Percentiles rank a stretch among this genome's conserved stretches.
These are phyloP conservation scores for Neckera pumila DNA, from an alignment of 225 moss, liverwort and hornwort genomes.

Conservation along the genomic window DNA sequence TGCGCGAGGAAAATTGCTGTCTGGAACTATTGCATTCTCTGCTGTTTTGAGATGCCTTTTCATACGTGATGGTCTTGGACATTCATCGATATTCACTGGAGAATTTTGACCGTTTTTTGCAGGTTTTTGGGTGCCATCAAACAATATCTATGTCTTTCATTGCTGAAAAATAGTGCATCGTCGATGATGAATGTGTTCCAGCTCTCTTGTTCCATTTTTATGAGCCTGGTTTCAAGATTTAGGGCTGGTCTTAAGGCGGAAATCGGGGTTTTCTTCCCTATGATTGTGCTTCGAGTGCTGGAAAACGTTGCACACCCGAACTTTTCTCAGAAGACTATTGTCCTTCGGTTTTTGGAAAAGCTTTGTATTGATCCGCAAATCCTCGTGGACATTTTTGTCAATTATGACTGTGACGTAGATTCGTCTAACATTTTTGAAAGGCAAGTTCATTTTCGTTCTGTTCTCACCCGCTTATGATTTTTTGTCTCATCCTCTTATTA, in stretches of 20 bases:
- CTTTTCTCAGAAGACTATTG: conserved; percentile 88
- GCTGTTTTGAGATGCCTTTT: neutral
- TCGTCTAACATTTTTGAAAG: conserved; percentile 98
- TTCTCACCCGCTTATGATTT: neutral
- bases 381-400: conserved; percentile 97
- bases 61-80: neutral
- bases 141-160: conserved; percentile 92
- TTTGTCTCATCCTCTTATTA: neutral
- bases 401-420: conserved; percentile 98
- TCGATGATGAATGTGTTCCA: conserved; percentile 97
- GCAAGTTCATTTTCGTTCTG: conserved; percentile 21
- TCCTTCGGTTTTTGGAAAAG: conserved; percentile 95
- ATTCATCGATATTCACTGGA: neutral
- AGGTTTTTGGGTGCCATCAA: conserved; percentile 99
- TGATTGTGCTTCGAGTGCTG: conserved; percentile 94
- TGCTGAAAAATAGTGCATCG: conserved; percentile 96
- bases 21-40: neutral
- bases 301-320: conserved; percentile 99
- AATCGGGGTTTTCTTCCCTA: conserved; percentile 97
- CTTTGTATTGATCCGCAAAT: conserved; percentile 99
- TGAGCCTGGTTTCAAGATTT: conserved; percentile 99
- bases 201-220: conserved; percentile 99
- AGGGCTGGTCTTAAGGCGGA: conserved; percentile 97
- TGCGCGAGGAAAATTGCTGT: neutral
- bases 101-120: conserved; percentile 15